Base-by-base conservation (phyloP, 768 basidiomycete species). In the Naganishia vishniacii region DNA sequence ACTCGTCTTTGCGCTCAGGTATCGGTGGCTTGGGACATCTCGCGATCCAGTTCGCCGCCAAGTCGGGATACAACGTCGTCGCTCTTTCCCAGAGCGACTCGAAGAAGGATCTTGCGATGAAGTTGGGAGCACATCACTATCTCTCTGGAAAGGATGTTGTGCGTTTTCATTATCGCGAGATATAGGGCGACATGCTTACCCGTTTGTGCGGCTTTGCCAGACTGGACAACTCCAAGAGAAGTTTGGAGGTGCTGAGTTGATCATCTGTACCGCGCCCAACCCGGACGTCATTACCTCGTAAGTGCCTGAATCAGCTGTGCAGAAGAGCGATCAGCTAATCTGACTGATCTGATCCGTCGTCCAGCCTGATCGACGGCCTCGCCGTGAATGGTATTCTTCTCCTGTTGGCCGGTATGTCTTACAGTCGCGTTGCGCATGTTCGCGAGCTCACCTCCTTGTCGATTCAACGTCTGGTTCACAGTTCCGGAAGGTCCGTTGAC, bases 71-170 rank as follows among this genome's bases (percentile, higher is more conserved):
- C 69, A 72, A 72, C 12, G 72, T 72, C 41, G 73, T 77, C 37
- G 81, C 80, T 4, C 67, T 81, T 25, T 79, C 78, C 0, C 70
- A 70, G 4, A 68, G 68, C 3, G 62, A 68, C 18, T 44, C 59
- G 1, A 81, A 81, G 71, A 56, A 70, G 34, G 69, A 73, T 0
- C 68, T 81, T 41, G 77, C 80, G 0, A 68, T 49, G 13, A 60
- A 76, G 51, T 73, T 81, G 49, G 80, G 80, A 31, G 80, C 80
- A 0, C 70, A 78, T 58, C 65, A 72, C 20, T 80, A 79, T 72
- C 66, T 81, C 51, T 78, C 78, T 62, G 70, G 71, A 20, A 67
- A 71, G 8, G 26, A 68, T 70, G 44, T 41, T 34, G 48, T 40
- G 18, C 31, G 62, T 42, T 7, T 8, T 4, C 8, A 8, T 20